These are phyloP conservation scores for Ustulina deusta DNA, from an alignment of 2,329 filamentous ascomycete species.

Conservation along the genomic window DNA sequence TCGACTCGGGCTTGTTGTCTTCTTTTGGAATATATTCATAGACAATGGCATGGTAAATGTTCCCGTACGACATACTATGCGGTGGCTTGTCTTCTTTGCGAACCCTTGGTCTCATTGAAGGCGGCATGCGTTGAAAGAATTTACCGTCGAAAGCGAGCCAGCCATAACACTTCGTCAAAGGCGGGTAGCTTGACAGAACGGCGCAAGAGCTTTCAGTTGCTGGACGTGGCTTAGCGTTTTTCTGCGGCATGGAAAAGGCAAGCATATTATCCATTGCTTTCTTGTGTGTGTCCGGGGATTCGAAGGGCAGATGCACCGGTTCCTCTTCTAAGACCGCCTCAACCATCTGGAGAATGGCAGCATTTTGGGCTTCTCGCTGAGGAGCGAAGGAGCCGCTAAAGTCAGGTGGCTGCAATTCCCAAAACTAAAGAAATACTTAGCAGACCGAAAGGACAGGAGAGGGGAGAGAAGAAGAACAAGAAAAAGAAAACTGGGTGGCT, in stretches of 20 bases:
- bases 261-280: constrained; percentile 28
- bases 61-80: constrained; percentile 16
- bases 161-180: constrained; percentile 30
- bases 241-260: constrained; percentile 16
- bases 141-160: constrained; percentile 27
- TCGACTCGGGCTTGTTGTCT: constrained; percentile 20
- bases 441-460: not conserved
- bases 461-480: too few species aligned
- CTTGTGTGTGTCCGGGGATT: constrained; percentile 11
- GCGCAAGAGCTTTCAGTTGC: not conserved
- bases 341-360: constrained; percentile 35
- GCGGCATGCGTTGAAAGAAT: constrained; percentile 19
- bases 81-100: constrained; percentile 19
- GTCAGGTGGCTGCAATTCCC: constrained; percentile 23
- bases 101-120: not conserved
- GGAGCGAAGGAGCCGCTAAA: constrained; percentile 29
- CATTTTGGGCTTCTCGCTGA: constrained; percentile 37
- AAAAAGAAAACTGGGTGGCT: constrained; percentile 18
- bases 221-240: not conserved
- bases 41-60: constrained; percentile 30
- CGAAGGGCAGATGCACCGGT: constrained; percentile 11
- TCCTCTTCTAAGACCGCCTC: constrained; percentile 22
- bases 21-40: constrained; percentile 34
- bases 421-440: constrained; percentile 33
- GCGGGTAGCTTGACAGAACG: constrained; percentile 16